Conservation (phyloP, 2,329 filamentous ascomycete genomes). For the Seiridium cupressi region DNA sequence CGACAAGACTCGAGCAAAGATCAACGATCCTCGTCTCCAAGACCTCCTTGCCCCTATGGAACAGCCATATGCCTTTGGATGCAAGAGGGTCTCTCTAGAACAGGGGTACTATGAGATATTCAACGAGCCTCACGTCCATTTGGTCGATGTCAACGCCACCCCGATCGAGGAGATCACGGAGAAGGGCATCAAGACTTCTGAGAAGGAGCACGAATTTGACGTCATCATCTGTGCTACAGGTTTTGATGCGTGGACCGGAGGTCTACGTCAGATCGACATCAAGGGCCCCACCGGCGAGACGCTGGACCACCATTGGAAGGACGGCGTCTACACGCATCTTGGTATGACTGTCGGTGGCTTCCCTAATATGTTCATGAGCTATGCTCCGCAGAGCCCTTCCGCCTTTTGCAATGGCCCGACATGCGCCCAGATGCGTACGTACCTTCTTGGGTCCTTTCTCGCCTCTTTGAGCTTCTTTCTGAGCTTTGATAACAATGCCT, state of each 20-base stretch:
- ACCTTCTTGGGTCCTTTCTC: too few relatives aligned
- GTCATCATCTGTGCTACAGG: slow-evolving; percentile 35
- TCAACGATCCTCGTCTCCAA: slow-evolving; percentile 43
- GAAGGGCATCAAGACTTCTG: slow-evolving; percentile 17
- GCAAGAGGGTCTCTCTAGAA: slow-evolving; percentile 37
- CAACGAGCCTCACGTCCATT: slow-evolving; percentile 26
- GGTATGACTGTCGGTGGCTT: slow-evolving; percentile 37
- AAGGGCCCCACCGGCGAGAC: slow-evolving; percentile 25
- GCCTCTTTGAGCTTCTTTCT: too few relatives aligned
- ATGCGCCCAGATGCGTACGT: slow-evolving; percentile 26
- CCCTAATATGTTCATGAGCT: slow-evolving; percentile 44
- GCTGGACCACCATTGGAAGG: slow-evolving; percentile 28
- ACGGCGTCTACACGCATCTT: slow-evolving; percentile 32
- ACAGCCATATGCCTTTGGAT: slow-evolving; percentile 50
- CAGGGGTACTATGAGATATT: slow-evolving; percentile 28
- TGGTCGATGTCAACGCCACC: slow-evolving; percentile 23
- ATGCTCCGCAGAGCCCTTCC: slow-evolving; percentile 37
- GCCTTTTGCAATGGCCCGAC: slow-evolving; percentile 36
- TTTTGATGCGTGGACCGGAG: slow-evolving; percentile 39
- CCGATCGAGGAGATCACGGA: slow-evolving; percentile 16
- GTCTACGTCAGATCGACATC: slow-evolving; percentile 34
- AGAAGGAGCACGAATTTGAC: slow-evolving; percentile 20
- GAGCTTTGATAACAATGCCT: too few relatives aligned
- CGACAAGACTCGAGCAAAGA: slow-evolving; percentile 43
- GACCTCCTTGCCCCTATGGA: slow-evolving; percentile 49